phyloP scores from a whole-genome alignment of 139 green algal genomes.

The Chlamydomonas asymmetrica region DNA sequence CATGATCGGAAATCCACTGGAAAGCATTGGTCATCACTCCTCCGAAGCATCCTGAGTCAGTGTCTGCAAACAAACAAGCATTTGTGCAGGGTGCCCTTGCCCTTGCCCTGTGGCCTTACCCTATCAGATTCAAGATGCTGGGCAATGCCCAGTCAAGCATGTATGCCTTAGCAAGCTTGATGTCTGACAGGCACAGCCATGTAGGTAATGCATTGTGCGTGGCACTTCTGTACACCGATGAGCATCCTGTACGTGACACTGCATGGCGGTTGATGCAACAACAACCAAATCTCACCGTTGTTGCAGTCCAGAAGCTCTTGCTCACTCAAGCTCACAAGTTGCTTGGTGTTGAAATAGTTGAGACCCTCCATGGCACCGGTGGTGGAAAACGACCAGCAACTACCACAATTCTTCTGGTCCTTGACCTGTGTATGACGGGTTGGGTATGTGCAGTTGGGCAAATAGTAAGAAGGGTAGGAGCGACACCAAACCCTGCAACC shows the following conservation, averaged over 20 bases:
- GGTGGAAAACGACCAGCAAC: conserved; percentile 94
- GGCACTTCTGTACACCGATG: too few relatives aligned
- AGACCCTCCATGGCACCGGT: conserved; percentile 89
- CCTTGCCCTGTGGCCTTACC: too few relatives aligned
- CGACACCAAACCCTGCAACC: too few relatives aligned
- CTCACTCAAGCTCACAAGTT: conserved; percentile 83
- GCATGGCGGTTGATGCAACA: too few relatives aligned
- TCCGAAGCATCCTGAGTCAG: conserved; percentile 77
- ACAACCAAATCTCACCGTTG: too few relatives aligned
- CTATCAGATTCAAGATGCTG: too few relatives aligned
- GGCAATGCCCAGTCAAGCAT: not conserved
- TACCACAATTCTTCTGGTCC: conserved; percentile 90
- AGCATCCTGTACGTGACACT: too few relatives aligned
- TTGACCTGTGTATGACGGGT: conserved; percentile 70
- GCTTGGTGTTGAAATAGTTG: conserved; percentile 77
- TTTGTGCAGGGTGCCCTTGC: too few relatives aligned
- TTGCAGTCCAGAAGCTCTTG: conserved; percentile 94
- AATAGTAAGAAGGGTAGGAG: too few relatives aligned
- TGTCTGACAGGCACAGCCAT: too few relatives aligned
- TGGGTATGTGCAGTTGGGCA: not conserved
- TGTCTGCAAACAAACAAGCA: not conserved
- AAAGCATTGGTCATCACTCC: conserved; percentile 92
- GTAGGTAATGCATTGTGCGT: too few relatives aligned
- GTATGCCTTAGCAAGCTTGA: too few relatives aligned
- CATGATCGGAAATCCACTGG: conserved; percentile 81